Percentiles rank a stretch among this genome's conserved stretches.
Conservation (phyloP, 345 rosid species). For the Citrus glauca region DNA sequence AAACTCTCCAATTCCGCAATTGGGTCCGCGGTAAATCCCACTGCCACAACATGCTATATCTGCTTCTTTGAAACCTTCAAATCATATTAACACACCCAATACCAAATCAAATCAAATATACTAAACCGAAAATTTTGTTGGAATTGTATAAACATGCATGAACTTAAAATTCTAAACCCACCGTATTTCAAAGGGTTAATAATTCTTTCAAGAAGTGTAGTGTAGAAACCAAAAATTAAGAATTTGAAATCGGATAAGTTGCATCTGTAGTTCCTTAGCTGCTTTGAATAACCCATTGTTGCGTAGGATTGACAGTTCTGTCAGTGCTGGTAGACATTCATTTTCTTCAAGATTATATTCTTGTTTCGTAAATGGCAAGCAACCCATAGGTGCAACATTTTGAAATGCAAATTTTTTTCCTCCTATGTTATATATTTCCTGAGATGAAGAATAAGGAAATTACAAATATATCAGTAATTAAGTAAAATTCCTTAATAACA, state of each 20-base stretch:
- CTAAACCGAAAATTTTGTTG: too few species aligned
- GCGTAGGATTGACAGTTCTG: not conserved
- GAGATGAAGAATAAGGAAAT: not conserved
- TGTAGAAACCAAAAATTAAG: slow-evolving; percentile 1
- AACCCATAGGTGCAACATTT: slow-evolving; percentile 13
- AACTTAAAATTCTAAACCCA: not conserved
- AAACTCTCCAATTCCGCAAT: not conserved
- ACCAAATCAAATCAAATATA: too few species aligned
- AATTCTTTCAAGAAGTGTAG: not conserved
- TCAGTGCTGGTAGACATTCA: not conserved
- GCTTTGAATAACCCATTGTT: not conserved
- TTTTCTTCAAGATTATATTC: not conserved
- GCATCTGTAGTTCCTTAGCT: not conserved
- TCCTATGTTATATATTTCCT: slow-evolving; percentile 15
- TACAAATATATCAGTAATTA: not conserved
- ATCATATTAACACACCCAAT: too few species aligned
- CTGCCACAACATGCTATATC: slow-evolving; percentile 27
- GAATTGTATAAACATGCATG: too few species aligned
- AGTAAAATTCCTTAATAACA: too few species aligned
- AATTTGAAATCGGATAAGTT: slow-evolving; percentile 10
- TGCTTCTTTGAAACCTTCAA: slow-evolving; percentile 19
- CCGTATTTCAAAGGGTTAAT: not conserved
- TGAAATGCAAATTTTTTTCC: slow-evolving; percentile 20
- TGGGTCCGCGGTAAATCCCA: slow-evolving; percentile 9
- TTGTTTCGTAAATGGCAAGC: not conserved